Percentiles rank a stretch among this genome's conserved stretches.
Evolutionary conservation across 2,329 filamentous ascomycete genomes (phyloP).

Genomic region (Aureobasidium sp.): DNA sequence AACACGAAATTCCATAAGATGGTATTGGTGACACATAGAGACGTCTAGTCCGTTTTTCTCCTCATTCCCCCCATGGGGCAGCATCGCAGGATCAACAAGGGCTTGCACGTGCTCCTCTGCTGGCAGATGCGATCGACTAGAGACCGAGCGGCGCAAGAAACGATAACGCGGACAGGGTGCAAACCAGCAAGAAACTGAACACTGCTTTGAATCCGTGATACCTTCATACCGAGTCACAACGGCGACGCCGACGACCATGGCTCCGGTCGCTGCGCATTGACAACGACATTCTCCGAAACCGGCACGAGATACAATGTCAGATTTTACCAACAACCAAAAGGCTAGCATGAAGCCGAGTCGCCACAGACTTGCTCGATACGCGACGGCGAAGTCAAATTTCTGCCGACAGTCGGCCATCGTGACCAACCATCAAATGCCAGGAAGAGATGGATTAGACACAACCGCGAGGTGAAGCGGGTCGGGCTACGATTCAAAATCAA

Average conservation of each 20-base stretch:
- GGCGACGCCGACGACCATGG: too few species aligned
- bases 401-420: not conserved
- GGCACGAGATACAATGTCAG: not conserved
- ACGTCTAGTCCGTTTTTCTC: not conserved
- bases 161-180: not conserved
- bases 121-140: not conserved
- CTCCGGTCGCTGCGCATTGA: not conserved
- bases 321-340: not conserved
- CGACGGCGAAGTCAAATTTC: not conserved
- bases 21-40: conserved; percentile 9
- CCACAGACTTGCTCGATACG: not conserved
- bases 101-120: not conserved
- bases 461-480: too few species aligned
- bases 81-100: not conserved
- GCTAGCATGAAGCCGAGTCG: not conserved
- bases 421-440: too few species aligned
- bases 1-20: not conserved
- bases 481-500: too few species aligned
- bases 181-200: too few species aligned
- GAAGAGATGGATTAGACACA: not conserved
- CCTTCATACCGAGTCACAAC: not conserved
- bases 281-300: not conserved
- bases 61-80: conserved; percentile 13
- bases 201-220: too few species aligned
- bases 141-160: not conserved